A percentile compares a stretch with the other conserved stretches of the same genome.
phyloP scores from a whole-genome alignment of 371 early-diverging fungal species.

The Dichotomocladium elegans region DNA sequence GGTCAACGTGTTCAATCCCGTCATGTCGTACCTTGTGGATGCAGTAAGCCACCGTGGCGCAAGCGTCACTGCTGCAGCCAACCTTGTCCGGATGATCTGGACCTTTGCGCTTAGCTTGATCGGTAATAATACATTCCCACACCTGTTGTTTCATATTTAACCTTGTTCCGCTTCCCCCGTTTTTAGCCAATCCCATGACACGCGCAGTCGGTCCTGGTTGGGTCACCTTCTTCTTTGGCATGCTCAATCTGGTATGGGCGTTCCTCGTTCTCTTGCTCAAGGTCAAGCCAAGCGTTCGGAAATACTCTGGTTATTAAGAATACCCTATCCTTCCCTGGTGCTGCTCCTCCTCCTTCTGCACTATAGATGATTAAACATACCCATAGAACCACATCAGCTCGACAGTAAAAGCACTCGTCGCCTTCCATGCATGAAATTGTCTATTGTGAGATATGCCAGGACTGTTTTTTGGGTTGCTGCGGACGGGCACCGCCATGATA shows the following conservation, averaged over 20 bases:
- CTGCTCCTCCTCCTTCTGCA: no score
- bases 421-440: no score
- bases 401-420: no score
- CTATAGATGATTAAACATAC: no score
- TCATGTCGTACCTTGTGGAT: conserved; percentile 53
- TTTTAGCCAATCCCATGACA: conserved; percentile 44
- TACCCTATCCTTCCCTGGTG: no score
- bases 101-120: conserved; percentile 52
- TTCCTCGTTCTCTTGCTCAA: conserved; percentile 35
- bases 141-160: background rate
- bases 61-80: conserved; percentile 56
- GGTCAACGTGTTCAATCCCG: conserved; percentile 51
- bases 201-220: conserved; percentile 34
- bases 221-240: conserved; percentile 36
- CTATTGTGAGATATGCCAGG: no score
- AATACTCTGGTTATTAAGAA: conserved; percentile 26
- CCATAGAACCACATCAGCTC: no score
- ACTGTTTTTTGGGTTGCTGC: no score
- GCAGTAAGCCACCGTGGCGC: conserved; percentile 57
- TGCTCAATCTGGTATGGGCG: conserved; percentile 42
- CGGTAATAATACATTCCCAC: conserved; percentile 18
- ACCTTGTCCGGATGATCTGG: conserved; percentile 53
- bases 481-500: no score
- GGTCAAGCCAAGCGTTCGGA: conserved; percentile 28
- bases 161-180: background rate